phyloP scores from a whole-genome alignment of 78 protist genomes.

The Dictyostelium firmibasis region DNA sequence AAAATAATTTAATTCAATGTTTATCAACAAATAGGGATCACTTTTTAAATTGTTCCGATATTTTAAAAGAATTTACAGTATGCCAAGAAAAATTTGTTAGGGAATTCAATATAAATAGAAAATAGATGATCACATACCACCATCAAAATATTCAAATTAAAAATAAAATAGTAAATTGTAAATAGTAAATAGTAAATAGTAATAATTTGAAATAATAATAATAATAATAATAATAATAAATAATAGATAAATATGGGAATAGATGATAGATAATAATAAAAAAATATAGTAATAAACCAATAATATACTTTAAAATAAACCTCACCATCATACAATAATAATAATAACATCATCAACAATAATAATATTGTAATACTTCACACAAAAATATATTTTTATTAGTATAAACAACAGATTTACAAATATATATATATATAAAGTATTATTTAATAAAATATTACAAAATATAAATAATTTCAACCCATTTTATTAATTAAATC shows the following conservation, averaged over 20 bases:
- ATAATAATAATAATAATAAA: neutral
- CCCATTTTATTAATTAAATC: neutral
- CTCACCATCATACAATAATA: neutral
- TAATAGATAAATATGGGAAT: neutral
- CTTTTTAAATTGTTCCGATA: neutral
- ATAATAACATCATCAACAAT: neutral
- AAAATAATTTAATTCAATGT: neutral
- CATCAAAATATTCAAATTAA: neutral
- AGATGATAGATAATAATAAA: neutral
- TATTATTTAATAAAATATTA: no score
- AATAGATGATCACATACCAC: neutral
- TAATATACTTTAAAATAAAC: no score
- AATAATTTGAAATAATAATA: neutral
- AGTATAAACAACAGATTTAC: neutral
- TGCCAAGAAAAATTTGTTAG: neutral
- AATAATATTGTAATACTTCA: neutral
- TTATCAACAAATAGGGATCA: neutral
- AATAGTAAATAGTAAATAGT: neutral
- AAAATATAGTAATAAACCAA: no score
- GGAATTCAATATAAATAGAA: neutral
- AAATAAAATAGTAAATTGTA: neutral
- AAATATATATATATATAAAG: no score
- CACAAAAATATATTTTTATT: neutral
- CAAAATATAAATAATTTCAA: neutral
- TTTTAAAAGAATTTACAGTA: neutral